Base-by-base conservation (phyloP, 306 rosid species). In the Ziziphus jujuba region DNA sequence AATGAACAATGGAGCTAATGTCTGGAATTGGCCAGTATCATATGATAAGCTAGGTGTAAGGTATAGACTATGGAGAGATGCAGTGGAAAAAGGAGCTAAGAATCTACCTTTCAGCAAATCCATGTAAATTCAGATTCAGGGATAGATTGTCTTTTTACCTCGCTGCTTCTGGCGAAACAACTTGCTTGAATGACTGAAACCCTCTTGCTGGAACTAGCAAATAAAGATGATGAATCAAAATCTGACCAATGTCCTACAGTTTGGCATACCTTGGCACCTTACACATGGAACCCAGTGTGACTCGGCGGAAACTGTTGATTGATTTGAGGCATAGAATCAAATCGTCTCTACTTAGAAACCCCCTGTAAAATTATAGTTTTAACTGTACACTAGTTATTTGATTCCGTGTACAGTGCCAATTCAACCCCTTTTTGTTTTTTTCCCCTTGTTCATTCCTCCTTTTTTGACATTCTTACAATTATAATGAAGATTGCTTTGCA, bases 11-110 rank as follows among this genome's bases (percentile, higher is more conserved):
- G 98, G 98, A 5, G 91, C 83, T 59, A 92, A 89, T 52, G 77
- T 92, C 11, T 92, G 98, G 98, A 89, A 89, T 70, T 75, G 73
- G 72, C 98, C 96, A 0, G 98, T 92, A 45, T 52, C 95, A 7
- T 92, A 89, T 52, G 98, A 92, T 87, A 92, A 89, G 82, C 85
- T 92, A 56, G 98, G 98, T 3, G 90, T 92, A 33, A 81, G 98
- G 72, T 89, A 92, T 47, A 89, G 96, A 71, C 66, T 84, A 61
- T 91, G 98, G 96, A 89, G 96, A 79, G 87, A 85, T 53, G 86
- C 98, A 5, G 87, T 87, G 77, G 95, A 91, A 45, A 48, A 59
- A 61, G 98, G 95, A 73, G 82, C 47, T 44, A 84, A 85, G 63
- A 85, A 82, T 71, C 60, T 84, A 59, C 92, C 98, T 20, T 92